These are phyloP conservation scores for Melampsora abietis-canadensis DNA, from an alignment of 1,284 basidiomycete genomes.

Conservation along the genomic window DNA sequence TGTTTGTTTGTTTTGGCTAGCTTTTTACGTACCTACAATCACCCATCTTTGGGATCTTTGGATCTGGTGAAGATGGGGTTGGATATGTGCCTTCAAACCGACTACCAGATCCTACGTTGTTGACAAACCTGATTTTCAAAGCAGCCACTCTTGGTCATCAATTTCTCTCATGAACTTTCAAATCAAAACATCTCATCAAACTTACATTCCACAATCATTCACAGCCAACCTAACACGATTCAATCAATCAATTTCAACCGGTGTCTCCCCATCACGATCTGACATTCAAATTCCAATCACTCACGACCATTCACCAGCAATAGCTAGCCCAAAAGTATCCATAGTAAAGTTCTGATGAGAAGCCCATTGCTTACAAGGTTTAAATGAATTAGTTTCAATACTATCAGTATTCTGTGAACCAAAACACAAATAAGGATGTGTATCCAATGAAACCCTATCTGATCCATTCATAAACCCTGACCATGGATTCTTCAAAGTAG, in stretches of 20 bases:
- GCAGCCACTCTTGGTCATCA: neutral
- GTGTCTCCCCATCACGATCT: neutral
- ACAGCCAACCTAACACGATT: slow-evolving; percentile 21
- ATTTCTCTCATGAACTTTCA: neutral
- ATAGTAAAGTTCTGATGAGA: slow-evolving; percentile 34
- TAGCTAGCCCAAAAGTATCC: slow-evolving; percentile 29
- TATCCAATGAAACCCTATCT: slow-evolving; percentile 40
- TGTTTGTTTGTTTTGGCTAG: no score
- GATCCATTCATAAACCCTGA: slow-evolving; percentile 36
- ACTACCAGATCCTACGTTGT: slow-evolving; percentile 17
- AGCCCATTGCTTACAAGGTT: slow-evolving; percentile 39
- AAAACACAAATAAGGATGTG: slow-evolving; percentile 38
- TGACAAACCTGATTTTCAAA: slow-evolving; percentile 28
- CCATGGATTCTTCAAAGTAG: slow-evolving; percentile 24
- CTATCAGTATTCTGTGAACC: slow-evolving; percentile 16
- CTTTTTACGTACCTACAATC: slow-evolving; percentile 33
- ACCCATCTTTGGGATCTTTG: slow-evolving; percentile 20
- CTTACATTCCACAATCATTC: slow-evolving; percentile 42
- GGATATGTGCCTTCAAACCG: slow-evolving; percentile 41
- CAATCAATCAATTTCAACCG: neutral
- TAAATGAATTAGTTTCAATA: slow-evolving; percentile 13
- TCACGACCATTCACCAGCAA: slow-evolving; percentile 42
- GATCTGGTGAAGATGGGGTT: slow-evolving; percentile 29
- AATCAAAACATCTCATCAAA: neutral
- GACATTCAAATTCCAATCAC: neutral